A percentile compares a stretch with the other conserved stretches of the same genome.
Conservation (phyloP, 805 yeast genomes). For the Wickerhamiella bombiphila region DNA sequence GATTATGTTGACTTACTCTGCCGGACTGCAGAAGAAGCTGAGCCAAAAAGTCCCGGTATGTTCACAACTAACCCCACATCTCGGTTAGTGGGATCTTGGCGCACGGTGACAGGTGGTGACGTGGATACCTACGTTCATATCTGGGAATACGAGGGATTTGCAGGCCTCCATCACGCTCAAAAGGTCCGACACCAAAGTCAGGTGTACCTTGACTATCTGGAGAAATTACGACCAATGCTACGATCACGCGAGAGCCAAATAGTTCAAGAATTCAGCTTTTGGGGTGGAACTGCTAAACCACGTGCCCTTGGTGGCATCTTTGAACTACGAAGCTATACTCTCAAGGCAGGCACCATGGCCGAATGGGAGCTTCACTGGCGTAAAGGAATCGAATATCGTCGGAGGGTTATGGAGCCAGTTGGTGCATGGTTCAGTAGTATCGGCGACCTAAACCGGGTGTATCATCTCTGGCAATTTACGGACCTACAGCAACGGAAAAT, state of each 20-base stretch:
- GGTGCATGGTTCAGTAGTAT: slow-evolving; percentile 32
- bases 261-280: slow-evolving; percentile 31
- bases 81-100: slow-evolving; percentile 31
- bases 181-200: slow-evolving; percentile 22
- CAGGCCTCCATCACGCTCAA: slow-evolving; percentile 28
- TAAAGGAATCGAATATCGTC: slow-evolving; percentile 28
- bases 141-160: slow-evolving; percentile 31
- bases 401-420: slow-evolving; percentile 34
- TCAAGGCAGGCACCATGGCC: slow-evolving; percentile 28
- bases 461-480: slow-evolving; percentile 32
- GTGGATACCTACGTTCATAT: slow-evolving; percentile 28
- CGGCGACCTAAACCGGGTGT: slow-evolving; percentile 28
- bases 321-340: slow-evolving; percentile 28
- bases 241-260: slow-evolving; percentile 24
- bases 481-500: slow-evolving; percentile 30
- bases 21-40: slow-evolving; percentile 14
- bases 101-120: slow-evolving; percentile 28
- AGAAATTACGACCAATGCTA: slow-evolving; percentile 22
- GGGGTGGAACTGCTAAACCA: slow-evolving; percentile 33
- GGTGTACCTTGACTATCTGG: slow-evolving; percentile 20
- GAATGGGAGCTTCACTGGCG: slow-evolving; percentile 33
- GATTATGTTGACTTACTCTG: slow-evolving; percentile 25
- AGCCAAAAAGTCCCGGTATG: slow-evolving; percentile 24
- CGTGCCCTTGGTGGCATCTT: slow-evolving; percentile 29
- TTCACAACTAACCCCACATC: slow-evolving; percentile 19